phyloP scores from a whole-genome alignment of 371 early-diverging fungal species.

The Mortierella sp. region DNA sequence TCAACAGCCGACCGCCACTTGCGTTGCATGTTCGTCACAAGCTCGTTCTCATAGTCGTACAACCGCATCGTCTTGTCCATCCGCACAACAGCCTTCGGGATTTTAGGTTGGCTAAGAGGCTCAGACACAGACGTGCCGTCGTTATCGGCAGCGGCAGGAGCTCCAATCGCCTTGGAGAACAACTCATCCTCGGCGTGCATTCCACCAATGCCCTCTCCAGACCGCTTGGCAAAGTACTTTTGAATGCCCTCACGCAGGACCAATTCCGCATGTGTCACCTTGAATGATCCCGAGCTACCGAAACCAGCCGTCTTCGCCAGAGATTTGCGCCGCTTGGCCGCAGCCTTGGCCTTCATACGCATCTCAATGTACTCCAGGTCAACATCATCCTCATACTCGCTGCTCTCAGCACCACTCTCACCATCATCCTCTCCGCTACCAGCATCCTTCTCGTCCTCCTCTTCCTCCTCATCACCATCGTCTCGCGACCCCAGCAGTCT shows the following conservation, averaged over 20 bases:
- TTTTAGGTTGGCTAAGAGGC: background rate
- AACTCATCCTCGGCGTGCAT: constrained; percentile 33
- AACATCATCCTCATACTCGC: constrained; percentile 38
- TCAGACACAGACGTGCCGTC: background rate
- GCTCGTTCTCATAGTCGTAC: constrained; percentile 36
- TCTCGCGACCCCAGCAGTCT: background rate
- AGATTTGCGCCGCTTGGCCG: background rate
- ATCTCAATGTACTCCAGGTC: constrained; percentile 35
- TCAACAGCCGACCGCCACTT: constrained; percentile 60
- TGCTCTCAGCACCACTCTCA: constrained; percentile 21
- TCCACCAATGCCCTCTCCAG: constrained; percentile 54
- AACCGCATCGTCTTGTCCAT: constrained; percentile 36
- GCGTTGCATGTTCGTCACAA: constrained; percentile 33
- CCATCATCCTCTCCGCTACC: constrained; percentile 24
- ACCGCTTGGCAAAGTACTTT: constrained; percentile 37
- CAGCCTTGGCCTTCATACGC: constrained; percentile 25
- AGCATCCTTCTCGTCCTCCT: constrained; percentile 10
- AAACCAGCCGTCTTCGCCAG: background rate
- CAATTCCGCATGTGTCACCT: constrained; percentile 39
- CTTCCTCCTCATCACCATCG: constrained; percentile 15
- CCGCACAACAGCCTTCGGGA: background rate
- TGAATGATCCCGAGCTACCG: constrained; percentile 1
- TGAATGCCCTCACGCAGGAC: constrained; percentile 38
- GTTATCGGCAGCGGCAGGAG: too few relatives aligned
- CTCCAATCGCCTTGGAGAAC: constrained; percentile 4